Evolutionary conservation across 129 eudicot genomes (phyloP), one percentile per base, ranked within the genome.

Genomic region (Ambrosia artemisiifolia): DNA sequence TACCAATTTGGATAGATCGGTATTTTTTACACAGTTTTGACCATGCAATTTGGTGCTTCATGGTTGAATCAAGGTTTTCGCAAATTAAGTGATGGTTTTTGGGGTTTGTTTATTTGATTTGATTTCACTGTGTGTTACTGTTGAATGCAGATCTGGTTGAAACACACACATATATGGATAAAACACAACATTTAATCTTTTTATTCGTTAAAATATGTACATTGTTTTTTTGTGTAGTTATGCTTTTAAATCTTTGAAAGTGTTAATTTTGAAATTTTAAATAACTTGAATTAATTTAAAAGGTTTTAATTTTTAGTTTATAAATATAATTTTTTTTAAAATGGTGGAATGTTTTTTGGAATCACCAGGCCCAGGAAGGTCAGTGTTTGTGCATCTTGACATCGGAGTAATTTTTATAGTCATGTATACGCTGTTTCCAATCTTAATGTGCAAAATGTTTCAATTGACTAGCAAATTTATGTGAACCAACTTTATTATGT

Each of bases 401-500:
- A 18, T 53, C 5, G 19, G 12, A 16, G 12, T 44, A 55, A 66
- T 66, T 66, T 12, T 40, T 66, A 30, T 43, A 42, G 71, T 56
- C 64, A 50, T 51, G 74, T 18, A 36, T 11, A 36, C 19, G 36
- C 63, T 40, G 51, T 42, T 64, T 70, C 35, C 34, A 68, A 53
- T 53, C 42, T 51, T 34, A 11, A 59, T 59, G 11, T 60, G 42
- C 65, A 32, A 32, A 5, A 59, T 12, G 12, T 30, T 18, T 12
- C 12, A 60, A 30, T 30, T 12, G 65, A 7, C 67, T 19, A 53
- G 64, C 65, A 35, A 16, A 51, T 56, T 54, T 44, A 63, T 72
- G 32, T 57, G 51, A 13, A 54, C 55, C 72, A 6, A 18, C 55
- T 40, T 40, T 75, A 11, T 17, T 24, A 10, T 30, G 28, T 54